These are phyloP conservation scores for Bjerkandera adusta DNA, from an alignment of 1,284 basidiomycete genomes.

Conservation along the genomic window DNA sequence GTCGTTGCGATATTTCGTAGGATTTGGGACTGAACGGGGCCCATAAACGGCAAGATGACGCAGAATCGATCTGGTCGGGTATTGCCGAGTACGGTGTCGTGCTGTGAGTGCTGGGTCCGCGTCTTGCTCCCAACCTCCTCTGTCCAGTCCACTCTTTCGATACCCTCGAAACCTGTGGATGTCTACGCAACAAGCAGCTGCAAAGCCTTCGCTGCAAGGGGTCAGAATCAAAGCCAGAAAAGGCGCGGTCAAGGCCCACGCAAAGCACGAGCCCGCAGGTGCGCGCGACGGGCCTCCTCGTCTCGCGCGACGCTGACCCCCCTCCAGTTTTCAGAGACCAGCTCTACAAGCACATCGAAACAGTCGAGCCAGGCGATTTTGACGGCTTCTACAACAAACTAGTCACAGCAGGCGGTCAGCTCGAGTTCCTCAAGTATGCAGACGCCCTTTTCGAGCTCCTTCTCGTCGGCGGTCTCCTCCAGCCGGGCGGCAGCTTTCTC, in stretches of 20 bases:
- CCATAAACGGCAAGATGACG: constrained; percentile 3
- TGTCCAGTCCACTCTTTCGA: constrained; percentile 31
- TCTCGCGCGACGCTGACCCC: constrained; percentile 18
- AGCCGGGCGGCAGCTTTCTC: constrained; percentile 90
- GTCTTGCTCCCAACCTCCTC: neutral
- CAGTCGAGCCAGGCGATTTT: constrained; percentile 80
- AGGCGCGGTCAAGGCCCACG: constrained; percentile 82
- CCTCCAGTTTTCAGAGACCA: constrained; percentile 89
- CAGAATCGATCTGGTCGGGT: constrained; percentile 9
- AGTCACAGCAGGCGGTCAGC: constrained; percentile 85
- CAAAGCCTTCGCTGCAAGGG: constrained; percentile 85
- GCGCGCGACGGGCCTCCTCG: constrained; percentile 19
- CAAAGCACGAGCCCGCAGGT: constrained; percentile 86
- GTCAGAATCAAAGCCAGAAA: constrained; percentile 88
- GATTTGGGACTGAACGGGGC: no score
- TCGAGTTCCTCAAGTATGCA: constrained; percentile 95
- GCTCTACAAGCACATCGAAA: constrained; percentile 91
- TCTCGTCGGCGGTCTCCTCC: constrained; percentile 90
- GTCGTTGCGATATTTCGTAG: no score
- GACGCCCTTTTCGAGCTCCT: constrained; percentile 95
- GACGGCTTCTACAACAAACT: constrained; percentile 84
- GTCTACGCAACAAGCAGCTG: constrained; percentile 79
- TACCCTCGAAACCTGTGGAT: constrained; percentile 55
- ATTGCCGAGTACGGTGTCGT: constrained; percentile 10
- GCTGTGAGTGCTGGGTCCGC: constrained; percentile 4